These are phyloP conservation scores for Ophiostoma ips DNA, from an alignment of 2,329 filamentous ascomycete genomes.

Conservation along the genomic window DNA sequence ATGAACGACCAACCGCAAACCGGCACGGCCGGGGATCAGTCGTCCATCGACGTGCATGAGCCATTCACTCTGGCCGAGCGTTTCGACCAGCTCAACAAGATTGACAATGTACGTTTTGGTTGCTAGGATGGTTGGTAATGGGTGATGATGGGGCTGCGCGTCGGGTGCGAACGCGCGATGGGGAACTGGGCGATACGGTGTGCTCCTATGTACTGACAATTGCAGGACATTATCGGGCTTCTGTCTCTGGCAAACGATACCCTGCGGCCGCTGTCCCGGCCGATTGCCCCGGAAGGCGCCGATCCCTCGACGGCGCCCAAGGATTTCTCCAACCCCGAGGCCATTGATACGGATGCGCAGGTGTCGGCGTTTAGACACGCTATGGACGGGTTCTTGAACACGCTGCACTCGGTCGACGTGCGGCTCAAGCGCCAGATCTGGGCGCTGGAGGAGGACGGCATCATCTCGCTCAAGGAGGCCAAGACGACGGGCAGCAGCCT, in stretches of 20 bases:
- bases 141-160: neutral
- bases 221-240: conserved; percentile 32
- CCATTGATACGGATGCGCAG: conserved; percentile 28
- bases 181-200: too few relatives aligned
- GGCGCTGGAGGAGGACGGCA: conserved; percentile 67
- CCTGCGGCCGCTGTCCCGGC: conserved; percentile 46
- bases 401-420: conserved; percentile 61
- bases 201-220: neutral
- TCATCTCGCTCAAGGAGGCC: conserved; percentile 41
- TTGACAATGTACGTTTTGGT: conserved; percentile 52
- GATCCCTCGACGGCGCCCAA: neutral
- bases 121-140: neutral
- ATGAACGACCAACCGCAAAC: neutral
- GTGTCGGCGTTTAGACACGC: conserved; percentile 43
- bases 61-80: conserved; percentile 64
- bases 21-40: neutral
- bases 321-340: conserved; percentile 8
- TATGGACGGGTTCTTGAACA: conserved; percentile 54
- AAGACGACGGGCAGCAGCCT: conserved; percentile 16
- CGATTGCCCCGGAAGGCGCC: conserved; percentile 9
- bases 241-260: conserved; percentile 40
- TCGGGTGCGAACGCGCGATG: neutral
- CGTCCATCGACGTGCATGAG: conserved; percentile 19
- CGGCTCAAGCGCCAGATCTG: conserved; percentile 62
- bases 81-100: conserved; percentile 64